These are phyloP conservation scores for Solanum ahanhuiri DNA, from an alignment of 257 asterid species.

Conservation along the genomic window DNA sequence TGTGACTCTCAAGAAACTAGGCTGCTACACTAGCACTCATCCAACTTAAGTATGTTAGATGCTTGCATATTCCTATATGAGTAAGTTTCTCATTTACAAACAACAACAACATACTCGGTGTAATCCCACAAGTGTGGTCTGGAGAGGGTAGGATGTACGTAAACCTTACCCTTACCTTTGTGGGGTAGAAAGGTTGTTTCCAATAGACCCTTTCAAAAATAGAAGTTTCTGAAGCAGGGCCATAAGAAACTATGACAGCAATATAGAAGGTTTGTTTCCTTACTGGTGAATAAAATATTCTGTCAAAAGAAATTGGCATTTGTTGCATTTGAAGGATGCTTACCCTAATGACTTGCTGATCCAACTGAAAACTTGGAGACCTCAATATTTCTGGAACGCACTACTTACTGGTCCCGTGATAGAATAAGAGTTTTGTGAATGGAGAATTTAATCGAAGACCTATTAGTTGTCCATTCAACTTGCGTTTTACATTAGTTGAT, in stretches of 20 bases:
- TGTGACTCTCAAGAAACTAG: not conserved
- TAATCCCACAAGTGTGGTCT: too few species aligned
- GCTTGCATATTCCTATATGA: not conserved
- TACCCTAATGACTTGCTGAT: not conserved
- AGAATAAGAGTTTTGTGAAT: too few species aligned
- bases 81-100: not conserved
- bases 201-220: not conserved
- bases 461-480: not conserved
- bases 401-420: not conserved
- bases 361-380: not conserved
- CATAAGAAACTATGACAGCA: not conserved
- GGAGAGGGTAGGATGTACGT: too few species aligned
- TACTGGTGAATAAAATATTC: not conserved
- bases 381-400: not conserved
- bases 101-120: not conserved
- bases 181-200: not conserved
- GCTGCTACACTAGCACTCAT: not conserved
- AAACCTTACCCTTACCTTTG: not conserved
- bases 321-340: not conserved
- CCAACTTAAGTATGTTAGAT: not conserved
- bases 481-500: not conserved
- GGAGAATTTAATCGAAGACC: too few species aligned
- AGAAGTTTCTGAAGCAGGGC: not conserved
- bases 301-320: not conserved
- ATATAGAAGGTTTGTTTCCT: not conserved